Evolutionary conservation across 768 basidiomycete species (phyloP).

Genomic region (Coprinopsis cinerea): DNA sequence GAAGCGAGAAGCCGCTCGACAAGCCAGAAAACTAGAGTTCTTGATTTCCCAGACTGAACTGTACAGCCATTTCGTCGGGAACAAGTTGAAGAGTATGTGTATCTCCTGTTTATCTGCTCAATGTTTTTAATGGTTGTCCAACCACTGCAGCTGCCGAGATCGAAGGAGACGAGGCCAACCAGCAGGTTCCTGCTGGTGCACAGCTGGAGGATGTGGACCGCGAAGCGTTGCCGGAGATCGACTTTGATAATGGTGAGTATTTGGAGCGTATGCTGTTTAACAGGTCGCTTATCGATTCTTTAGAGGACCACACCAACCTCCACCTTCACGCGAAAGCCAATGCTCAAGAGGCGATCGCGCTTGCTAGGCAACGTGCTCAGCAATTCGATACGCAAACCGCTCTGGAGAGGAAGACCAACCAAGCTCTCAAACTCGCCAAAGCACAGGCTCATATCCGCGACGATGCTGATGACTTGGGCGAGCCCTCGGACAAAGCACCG

Average conservation of each 20-base stretch:
- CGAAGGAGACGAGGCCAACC: conserved; percentile 48
- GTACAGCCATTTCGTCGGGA: conserved; percentile 98
- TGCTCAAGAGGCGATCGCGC: conserved; percentile 81
- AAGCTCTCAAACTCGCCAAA: conserved; percentile 66
- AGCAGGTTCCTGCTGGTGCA: conserved; percentile 49
- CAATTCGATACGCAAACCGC: conserved; percentile 85
- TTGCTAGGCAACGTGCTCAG: conserved; percentile 72
- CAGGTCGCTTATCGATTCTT: conserved; percentile 5
- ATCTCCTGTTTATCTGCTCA: conserved; percentile 9
- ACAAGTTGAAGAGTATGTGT: conserved; percentile 81
- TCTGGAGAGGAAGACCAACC: conserved; percentile 73
- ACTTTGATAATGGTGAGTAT: conserved; percentile 81
- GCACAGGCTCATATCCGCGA: conserved; percentile 40
- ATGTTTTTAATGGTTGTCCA: conserved; percentile 9
- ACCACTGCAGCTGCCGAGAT: conserved; percentile 69
- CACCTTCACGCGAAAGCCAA: conserved; percentile 81
- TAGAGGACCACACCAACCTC: conserved; percentile 86
- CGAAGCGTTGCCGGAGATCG: conserved; percentile 58
- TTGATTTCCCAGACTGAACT: conserved; percentile 98
- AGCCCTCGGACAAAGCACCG: conserved; percentile 30
- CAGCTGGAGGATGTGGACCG: conserved; percentile 52
- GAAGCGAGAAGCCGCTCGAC: conserved; percentile 86
- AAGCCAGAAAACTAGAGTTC: conserved; percentile 96
- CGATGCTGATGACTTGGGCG: conserved; percentile 34
- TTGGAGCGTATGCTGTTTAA: conserved; percentile 15